These are phyloP conservation scores for Calocybe gangraenosa DNA, from an alignment of 768 basidiomycete genomes.

Conservation along the genomic window DNA sequence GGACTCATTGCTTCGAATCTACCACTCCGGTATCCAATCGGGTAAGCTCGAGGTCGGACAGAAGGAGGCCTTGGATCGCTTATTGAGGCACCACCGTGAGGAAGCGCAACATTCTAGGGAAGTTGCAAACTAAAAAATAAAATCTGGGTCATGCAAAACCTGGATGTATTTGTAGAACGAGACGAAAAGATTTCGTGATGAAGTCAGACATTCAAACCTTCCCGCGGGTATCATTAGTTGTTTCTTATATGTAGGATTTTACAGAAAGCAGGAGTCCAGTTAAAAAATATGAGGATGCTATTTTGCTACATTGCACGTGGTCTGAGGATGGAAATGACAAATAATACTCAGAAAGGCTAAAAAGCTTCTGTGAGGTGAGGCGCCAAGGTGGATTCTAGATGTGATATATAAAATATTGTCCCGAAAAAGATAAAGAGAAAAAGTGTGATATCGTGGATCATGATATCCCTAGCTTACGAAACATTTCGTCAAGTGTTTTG, in stretches of 20 bases:
- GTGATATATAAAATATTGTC: background rate
- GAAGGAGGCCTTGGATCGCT: conserved; percentile 82
- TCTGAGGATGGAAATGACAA: background rate
- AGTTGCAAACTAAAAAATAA: background rate
- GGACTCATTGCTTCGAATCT: conserved; percentile 92
- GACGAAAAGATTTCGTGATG: conserved; percentile 13
- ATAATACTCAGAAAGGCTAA: background rate
- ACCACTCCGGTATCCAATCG: conserved; percentile 89
- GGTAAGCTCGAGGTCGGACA: conserved; percentile 95
- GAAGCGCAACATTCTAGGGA: conserved; percentile 7
- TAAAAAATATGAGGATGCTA: background rate
- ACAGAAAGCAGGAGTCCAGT: too few relatives aligned
- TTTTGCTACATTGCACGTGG: conserved; percentile 1
- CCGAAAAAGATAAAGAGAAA: background rate
- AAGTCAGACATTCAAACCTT: background rate
- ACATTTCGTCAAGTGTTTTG: conserved; percentile 83
- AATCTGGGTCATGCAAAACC: background rate
- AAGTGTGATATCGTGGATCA: background rate
- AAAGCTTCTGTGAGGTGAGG: too few relatives aligned
- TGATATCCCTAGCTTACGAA: conserved; percentile 57
- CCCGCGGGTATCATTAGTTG: too few relatives aligned
- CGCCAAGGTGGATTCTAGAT: background rate
- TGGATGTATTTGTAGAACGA: conserved; percentile 17
- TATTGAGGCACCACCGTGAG: conserved; percentile 72
- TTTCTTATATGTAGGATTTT: too few relatives aligned